These are phyloP conservation scores for Puccinia polysora DNA, from an alignment of 1,284 basidiomycete species.

Conservation along the genomic window DNA sequence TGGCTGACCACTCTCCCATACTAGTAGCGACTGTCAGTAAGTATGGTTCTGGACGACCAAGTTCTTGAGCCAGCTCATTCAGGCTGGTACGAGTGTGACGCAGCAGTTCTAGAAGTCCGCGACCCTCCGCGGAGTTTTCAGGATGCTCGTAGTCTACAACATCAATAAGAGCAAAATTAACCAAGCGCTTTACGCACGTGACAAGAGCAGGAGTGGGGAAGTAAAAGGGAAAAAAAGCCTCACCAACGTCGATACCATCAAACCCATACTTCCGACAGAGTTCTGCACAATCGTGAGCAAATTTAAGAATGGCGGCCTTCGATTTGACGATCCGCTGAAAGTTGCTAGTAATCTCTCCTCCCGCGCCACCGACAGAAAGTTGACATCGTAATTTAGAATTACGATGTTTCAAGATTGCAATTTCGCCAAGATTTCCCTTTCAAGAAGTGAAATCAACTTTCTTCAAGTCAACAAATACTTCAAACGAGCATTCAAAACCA, in stretches of 20 bases:
- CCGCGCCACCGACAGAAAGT: slow-evolving; percentile 38
- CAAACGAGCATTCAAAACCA: too few relatives aligned
- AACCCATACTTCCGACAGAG: slow-evolving; percentile 38
- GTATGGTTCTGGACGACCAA: slow-evolving; percentile 27
- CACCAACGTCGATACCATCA: slow-evolving; percentile 43
- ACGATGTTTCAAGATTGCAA: slow-evolving; percentile 39
- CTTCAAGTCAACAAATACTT: too few relatives aligned
- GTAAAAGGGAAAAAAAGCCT: neutral
- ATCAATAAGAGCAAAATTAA: neutral
- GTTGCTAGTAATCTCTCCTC: slow-evolving; percentile 29
- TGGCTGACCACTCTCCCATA: slow-evolving; percentile 42
- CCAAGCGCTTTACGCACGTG: neutral
- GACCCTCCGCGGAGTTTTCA: slow-evolving; percentile 30
- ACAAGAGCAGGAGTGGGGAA: neutral
- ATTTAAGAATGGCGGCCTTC: slow-evolving; percentile 30
- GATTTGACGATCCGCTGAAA: slow-evolving; percentile 33
- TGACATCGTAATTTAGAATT: slow-evolving; percentile 40
- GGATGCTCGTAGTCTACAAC: slow-evolving; percentile 41
- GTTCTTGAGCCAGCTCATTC: slow-evolving; percentile 24
- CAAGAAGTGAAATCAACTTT: too few relatives aligned
- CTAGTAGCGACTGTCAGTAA: slow-evolving; percentile 34
- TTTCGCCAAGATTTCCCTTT: slow-evolving; percentile 40
- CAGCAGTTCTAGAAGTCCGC: slow-evolving; percentile 28
- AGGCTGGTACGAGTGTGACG: slow-evolving; percentile 18
- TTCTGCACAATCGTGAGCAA: slow-evolving; percentile 30